Conservation (phyloP, 2,329 filamentous ascomycete species). For the Annulohypoxylon truncatum region DNA sequence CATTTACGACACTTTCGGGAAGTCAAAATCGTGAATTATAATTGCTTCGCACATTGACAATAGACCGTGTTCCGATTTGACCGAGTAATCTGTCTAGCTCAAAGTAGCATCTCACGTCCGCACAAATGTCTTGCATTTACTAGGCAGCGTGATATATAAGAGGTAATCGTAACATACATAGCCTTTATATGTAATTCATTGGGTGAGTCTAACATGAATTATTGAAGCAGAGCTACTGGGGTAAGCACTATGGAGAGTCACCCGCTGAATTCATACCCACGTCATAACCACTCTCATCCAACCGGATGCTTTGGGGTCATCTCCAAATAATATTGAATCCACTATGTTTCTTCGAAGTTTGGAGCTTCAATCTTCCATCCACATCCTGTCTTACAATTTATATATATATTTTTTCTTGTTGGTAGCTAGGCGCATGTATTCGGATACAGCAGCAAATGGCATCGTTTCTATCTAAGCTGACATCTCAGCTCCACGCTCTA, state of each 20-base stretch:
- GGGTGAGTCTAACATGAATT: neutral
- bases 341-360: neutral
- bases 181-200: neutral
- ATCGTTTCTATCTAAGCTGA: neutral
- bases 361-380: neutral
- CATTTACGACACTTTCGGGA: neutral
- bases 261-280: conserved; percentile 18
- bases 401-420: neutral
- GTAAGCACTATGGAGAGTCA: conserved; percentile 6
- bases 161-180: neutral
- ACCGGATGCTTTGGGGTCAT: neutral
- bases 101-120: neutral
- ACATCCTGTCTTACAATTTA: neutral
- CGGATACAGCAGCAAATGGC: neutral
- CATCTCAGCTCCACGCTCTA: conserved; percentile 39
- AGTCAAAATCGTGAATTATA: too few relatives aligned
- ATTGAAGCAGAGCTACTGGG: neutral
- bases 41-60: neutral
- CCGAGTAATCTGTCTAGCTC: neutral
- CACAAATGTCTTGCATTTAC: neutral
- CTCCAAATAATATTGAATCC: neutral
- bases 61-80: too few relatives aligned
- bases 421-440: neutral
- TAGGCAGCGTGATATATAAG: neutral
- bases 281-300: conserved; percentile 9